Base-by-base conservation (phyloP, 441 rosid species). In the Flueggea neowawraea region DNA sequence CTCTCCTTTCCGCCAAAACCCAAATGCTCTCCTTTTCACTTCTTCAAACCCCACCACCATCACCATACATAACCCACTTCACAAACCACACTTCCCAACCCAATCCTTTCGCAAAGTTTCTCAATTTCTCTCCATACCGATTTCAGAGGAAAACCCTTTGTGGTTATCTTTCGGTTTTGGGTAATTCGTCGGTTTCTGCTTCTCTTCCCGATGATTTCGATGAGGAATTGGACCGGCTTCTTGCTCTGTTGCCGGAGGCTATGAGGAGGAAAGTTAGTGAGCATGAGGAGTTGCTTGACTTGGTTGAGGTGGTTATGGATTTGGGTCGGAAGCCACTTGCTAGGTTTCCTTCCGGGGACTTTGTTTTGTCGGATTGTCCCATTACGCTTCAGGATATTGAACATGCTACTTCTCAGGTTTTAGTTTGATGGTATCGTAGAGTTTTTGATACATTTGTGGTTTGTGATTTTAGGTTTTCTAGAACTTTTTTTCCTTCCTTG, bases 341-440 rank as follows among this genome's bases (percentile, higher is more conserved):
- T 0, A 80, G 98, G 77, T 93, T 93, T 61, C 98, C 98, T n/a
- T 82, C 90, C 17, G 98, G 98, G 31, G 97, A 93, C 77, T 90
- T 96, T 90, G 76, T 87, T 31, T 85, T 93, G 60, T 82, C 90
- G 0, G 85, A 88, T 28, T 82, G 69, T 62, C 77, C 84, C 31
- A 91, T 93, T 55, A 83, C 75, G 61, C 77, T 57, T 51, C 90
- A 90, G 13, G 96, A 93, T 84, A 77, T 93, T 58, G 67, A 57
- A 66, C 88, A 82, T 73, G 95, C 97, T 7, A 76, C 80, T 57
- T 76, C 96, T 31, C 89, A 91, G 94, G 97, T 91, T 61, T 66
- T 16, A 32, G 14, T 33, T 59, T 33, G 12, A 31, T 56, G 64
- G 52, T 15, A 39, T 58, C 52, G 7, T 36, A 5, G 41, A 5